Base-by-base conservation (phyloP, 169 alveolate species). In the Eimeria zaria region DNA sequence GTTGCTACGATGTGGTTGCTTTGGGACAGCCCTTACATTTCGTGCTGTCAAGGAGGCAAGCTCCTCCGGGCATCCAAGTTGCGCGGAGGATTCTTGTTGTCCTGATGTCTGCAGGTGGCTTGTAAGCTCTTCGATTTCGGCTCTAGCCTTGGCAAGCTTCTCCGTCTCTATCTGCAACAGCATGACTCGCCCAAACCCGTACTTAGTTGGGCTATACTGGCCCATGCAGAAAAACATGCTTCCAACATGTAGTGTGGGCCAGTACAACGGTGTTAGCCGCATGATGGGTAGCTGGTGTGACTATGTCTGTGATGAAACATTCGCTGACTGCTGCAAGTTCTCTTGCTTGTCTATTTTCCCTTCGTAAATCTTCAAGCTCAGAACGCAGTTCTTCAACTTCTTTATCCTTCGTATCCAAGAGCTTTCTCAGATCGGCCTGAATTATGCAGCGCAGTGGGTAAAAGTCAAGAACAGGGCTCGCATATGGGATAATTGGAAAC, bases 341-440 rank as follows among this genome's bases (percentile, higher is more conserved):
- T 62, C 44, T 41, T 58, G 81, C 80, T 11, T 85, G 60, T 62
- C 60, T 8, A 55, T 85, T 71, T 62, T 55, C 83, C 20, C 44
- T 30, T 27, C 51, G 93, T 9, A 62, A 14, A 58, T 36, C 80
- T 36, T 58, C 62, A 11, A 85, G 18, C 73, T 85, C 48, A 62
- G 41, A 48, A 24, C 80, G 78, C 81, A 85, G 60, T 33, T 85
- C 73, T 41, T 36, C 83, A 36, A 62, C 81, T 62, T 85, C 93
- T 16, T 62, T 71, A 14, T 85, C 93, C 60, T 48, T 85, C 58
- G 80, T 36, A 22, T 36, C 93, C 80, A 85, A 55, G 36, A 85
- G 93, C 60, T 60, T 55, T 22, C 93, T 44, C 41, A 85, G 81
- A 60, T 85, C 93, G 48, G 80, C 69, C 93, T 85, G 93, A 36